Base-by-base conservation (phyloP, 371 early-diverging fungal genomes). In the Rhizopus sp. region DNA sequence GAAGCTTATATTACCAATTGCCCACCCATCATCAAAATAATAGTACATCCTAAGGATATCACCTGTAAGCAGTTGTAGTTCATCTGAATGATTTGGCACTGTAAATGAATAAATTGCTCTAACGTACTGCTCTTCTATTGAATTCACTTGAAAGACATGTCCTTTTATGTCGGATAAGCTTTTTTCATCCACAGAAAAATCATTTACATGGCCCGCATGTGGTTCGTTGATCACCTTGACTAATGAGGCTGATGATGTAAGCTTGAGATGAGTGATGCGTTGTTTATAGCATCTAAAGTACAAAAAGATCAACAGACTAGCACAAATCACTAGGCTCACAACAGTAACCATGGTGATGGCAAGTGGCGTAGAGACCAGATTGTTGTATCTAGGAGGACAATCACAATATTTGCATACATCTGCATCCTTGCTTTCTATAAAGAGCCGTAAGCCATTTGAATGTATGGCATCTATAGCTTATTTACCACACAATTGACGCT, bases 11-110 rank as follows among this genome's bases (percentile, higher is more conserved):
- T 45, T 60, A 60, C 88, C 88, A 40, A 84, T 78, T 7, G 83
- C 88, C 88, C 88, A 88, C 30, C 85, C 85, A 63, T 88, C 88
- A 57, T 84, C 82, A 66, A 81, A 78, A 48, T 72, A 73, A 38
- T 73, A 62, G 17, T 70, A 70, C 33, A 90, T 80, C 6, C 73
- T 75, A 8, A 90, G 67, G 53, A 85, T 72, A 66, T 90, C 90
- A 31, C 83, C 84, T 5, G 70, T 68, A 12, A 66, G 38, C 38
- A 90, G 63, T 35, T 75, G 78, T 10, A 90, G 61, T 62, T 90
- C 91, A 61, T 90, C 91, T 3, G 80, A 64, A 55, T 74, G 68
- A 30, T 70, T 64, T 1, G 84, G 53, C n/a, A 55, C 47, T 31
- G 47, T 50, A 7, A 49, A 45, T 12, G 48, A 50, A 54, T 59